Evolutionary conservation across 129 eudicot species (phyloP).

Genomic region (Rutidosis leptorrhynchoides): DNA sequence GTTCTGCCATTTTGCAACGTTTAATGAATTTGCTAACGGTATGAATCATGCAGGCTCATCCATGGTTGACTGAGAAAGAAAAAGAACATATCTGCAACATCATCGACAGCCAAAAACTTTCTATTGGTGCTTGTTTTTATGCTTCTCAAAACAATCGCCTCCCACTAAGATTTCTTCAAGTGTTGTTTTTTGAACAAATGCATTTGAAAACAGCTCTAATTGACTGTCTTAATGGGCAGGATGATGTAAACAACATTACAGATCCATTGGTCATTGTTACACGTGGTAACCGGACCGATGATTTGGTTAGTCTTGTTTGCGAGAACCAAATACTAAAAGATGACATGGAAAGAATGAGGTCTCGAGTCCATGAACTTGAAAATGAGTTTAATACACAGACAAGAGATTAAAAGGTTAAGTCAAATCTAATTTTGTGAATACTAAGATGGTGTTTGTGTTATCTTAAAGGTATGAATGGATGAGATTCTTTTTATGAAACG

Average conservation of each 20-base stretch:
- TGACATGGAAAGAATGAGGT: slow-evolving; percentile 66
- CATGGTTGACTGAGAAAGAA: slow-evolving; percentile 68
- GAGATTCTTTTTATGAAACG: not conserved
- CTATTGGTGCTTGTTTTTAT: slow-evolving; percentile 78
- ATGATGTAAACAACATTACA: slow-evolving; percentile 46
- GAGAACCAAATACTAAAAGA: slow-evolving; percentile 63
- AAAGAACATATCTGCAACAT: slow-evolving; percentile 66
- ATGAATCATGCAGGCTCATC: slow-evolving; percentile 57
- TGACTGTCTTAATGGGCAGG: slow-evolving; percentile 46
- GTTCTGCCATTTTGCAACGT: not conserved
- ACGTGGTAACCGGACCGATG: slow-evolving; percentile 42
- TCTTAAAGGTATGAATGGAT: not conserved
- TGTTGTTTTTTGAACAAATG: slow-evolving; percentile 81
- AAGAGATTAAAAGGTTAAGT: slow-evolving; percentile 51
- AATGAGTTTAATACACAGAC: slow-evolving; percentile 54
- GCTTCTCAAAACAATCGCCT: slow-evolving; percentile 70
- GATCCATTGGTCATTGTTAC: slow-evolving; percentile 24
- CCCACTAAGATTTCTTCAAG: slow-evolving; percentile 81
- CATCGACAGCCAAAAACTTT: slow-evolving; percentile 67
- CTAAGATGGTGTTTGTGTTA: slow-evolving; percentile 11
- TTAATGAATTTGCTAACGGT: not conserved
- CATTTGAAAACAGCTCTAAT: slow-evolving; percentile 62
- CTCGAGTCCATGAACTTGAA: slow-evolving; percentile 75
- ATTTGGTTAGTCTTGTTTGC: slow-evolving; percentile 62
- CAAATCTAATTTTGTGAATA: slow-evolving; percentile 44